Percentiles rank a stretch among this genome's conserved stretches.
Evolutionary conservation across 768 basidiomycete genomes (phyloP).

Genomic region (Ramaria sp.): DNA sequence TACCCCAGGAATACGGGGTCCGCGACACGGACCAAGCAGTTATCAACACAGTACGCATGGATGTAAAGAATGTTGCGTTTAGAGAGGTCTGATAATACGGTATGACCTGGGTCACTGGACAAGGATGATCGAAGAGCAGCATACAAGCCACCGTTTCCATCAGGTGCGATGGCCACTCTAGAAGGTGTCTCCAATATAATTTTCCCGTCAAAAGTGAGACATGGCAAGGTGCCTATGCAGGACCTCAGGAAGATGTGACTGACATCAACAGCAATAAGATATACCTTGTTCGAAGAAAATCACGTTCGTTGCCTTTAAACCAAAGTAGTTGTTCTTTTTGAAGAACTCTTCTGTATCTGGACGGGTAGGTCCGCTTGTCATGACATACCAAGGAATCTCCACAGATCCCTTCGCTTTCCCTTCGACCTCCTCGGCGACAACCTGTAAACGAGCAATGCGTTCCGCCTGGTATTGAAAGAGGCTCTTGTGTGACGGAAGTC

Average conservation of each 20-base stretch:
- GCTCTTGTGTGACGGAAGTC: conserved; percentile 82
- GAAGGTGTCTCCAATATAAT: conserved; percentile 75
- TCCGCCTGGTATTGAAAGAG: conserved; percentile 98
- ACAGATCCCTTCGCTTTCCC: conserved; percentile 49
- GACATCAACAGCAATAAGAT: conserved; percentile 11
- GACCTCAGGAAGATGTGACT: background rate
- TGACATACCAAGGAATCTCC: conserved; percentile 92
- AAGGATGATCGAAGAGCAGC: conserved; percentile 81
- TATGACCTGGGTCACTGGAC: conserved; percentile 45
- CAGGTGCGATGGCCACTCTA: conserved; percentile 87
- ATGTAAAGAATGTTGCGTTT: conserved; percentile 74
- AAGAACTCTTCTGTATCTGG: conserved; percentile 82
- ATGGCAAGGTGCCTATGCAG: conserved; percentile 79
- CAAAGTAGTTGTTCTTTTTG: conserved; percentile 65
- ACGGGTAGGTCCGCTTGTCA: conserved; percentile 96
- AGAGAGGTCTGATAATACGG: conserved; percentile 77
- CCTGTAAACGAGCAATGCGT: conserved; percentile 78
- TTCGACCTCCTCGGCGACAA: conserved; percentile 50
- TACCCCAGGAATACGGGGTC: conserved; percentile 97
- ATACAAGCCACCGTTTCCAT: conserved; percentile 96
- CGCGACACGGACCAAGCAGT: conserved; percentile 94
- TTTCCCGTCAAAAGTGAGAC: conserved; percentile 89
- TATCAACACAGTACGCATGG: conserved; percentile 96
- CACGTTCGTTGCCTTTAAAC: conserved; percentile 68
- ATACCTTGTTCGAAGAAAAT: conserved; percentile 95